phyloP scores from a whole-genome alignment of 805 yeast species.

The Starmera quercuum region DNA sequence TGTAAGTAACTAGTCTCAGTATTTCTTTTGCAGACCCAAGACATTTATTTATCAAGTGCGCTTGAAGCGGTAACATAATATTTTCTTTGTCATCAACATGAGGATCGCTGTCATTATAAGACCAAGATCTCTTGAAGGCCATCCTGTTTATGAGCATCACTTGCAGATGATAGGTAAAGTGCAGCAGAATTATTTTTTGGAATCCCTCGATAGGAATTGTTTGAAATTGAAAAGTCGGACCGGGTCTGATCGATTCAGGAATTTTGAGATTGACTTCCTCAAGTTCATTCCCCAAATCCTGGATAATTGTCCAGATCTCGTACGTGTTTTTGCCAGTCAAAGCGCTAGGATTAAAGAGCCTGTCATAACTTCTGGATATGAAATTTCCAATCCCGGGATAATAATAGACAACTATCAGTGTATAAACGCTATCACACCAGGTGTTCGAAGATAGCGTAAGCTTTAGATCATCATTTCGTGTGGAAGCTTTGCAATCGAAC shows the following conservation, averaged over 20 bases:
- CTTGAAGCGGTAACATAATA: slow-evolving; percentile 8
- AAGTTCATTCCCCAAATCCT: slow-evolving; percentile 8
- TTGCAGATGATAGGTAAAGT: slow-evolving; percentile 12
- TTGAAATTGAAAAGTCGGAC: background rate
- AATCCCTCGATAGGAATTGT: background rate
- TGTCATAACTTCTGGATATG: slow-evolving; percentile 10
- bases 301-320: slow-evolving; percentile 12
- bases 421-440: background rate
- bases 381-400: slow-evolving; percentile 6
- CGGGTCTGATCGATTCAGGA: slow-evolving; percentile 10
- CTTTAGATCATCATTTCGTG: background rate
- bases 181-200: slow-evolving; percentile 8
- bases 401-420: slow-evolving; percentile 2
- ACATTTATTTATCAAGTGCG: slow-evolving; percentile 10
- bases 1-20: slow-evolving; percentile 4
- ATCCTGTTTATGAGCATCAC: slow-evolving; percentile 17
- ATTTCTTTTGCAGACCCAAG: slow-evolving; percentile 15
- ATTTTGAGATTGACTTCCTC: slow-evolving; percentile 7
- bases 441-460: background rate
- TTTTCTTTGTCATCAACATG: slow-evolving; percentile 2
- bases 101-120: slow-evolving; percentile 8
- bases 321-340: slow-evolving; percentile 8
- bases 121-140: slow-evolving; percentile 20
- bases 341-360: slow-evolving; percentile 13
- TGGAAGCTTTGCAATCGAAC: background rate